These are phyloP conservation scores for Phaeotremella fagi DNA, from an alignment of 768 basidiomycete species.

Conservation along the genomic window DNA sequence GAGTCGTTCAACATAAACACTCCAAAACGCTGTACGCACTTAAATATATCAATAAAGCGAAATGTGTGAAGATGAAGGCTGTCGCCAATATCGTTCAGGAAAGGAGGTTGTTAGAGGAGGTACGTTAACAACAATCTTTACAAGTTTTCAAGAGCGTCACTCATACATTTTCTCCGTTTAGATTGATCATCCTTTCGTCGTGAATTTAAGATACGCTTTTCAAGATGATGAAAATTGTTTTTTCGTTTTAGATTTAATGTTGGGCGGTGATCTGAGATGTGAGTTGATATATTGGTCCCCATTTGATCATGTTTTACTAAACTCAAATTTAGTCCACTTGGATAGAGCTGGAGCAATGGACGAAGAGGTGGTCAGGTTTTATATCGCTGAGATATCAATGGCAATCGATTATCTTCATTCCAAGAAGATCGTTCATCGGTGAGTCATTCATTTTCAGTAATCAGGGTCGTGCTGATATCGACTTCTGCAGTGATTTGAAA, in stretches of 20 bases:
- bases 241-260: constrained; percentile 95
- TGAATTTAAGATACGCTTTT: constrained; percentile 90
- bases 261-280: constrained; percentile 92
- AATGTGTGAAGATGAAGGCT: constrained; percentile 84
- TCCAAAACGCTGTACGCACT: constrained; percentile 87
- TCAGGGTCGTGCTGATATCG: constrained; percentile 7
- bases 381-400: constrained; percentile 82
- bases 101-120: constrained; percentile 86
- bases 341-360: constrained; percentile 70
- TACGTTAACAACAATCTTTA: constrained; percentile 40
- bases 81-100: constrained; percentile 92
- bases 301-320: constrained; percentile 7
- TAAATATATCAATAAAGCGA: constrained; percentile 96
- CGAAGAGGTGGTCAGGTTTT: constrained; percentile 78
- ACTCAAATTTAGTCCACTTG: constrained; percentile 76
- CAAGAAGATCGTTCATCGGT: constrained; percentile 95
- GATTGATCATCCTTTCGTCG: constrained; percentile 88
- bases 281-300: constrained; percentile 44
- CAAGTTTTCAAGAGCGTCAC: not conserved
- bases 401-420: constrained; percentile 87
- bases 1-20: constrained; percentile 93
- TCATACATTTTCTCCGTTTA: constrained; percentile 41
- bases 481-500: constrained; percentile 71
- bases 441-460: constrained; percentile 31
- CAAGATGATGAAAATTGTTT: constrained; percentile 98